Evolutionary conservation across 352 stramenopile species (phyloP), one percentile per base, ranked within the genome.

Genomic region (Pythium dissotocum): DNA sequence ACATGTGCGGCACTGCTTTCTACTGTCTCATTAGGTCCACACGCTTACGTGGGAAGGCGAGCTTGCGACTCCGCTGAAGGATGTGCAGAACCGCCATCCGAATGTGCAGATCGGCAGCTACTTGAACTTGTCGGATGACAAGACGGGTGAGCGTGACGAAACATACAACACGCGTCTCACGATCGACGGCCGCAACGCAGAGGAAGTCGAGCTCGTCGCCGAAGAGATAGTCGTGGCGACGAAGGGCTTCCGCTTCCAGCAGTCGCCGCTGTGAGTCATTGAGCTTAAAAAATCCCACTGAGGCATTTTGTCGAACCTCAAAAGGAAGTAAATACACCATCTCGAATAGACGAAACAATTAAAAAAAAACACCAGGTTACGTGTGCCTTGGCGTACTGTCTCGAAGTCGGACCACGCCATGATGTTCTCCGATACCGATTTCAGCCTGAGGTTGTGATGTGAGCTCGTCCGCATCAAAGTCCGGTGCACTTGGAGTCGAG

Each of bases 91-190:
- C 33, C 69, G 75, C 26, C 77, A 91, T 65, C 82, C 86, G 24
- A 70, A 74, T 36, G 80, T 94, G 60, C 71, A 78, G 1, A 94
- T 96, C 42, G 88, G 88, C n/a, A 94, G 88, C 76, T 96, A 94
- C 70, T 66, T 95, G 51, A 96, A 95, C 67, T 67, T 93, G 35
- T 82, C 84, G n/a, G 76, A 76, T 10, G 75, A 91, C 51, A 81
- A 90, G 33, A 85, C 71, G 0, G 79, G 80, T 13, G 69, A 79
- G 26, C 72, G 71, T 16, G 86, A 94, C 56, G 69, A 73, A 26
- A 83, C 75, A 16, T 91, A 88, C 58, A 93, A 88, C 61, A 91
- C 83, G 51, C 75, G 77, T 4, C 75, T 93, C 44, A 90, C 85
- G 4, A 77, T 93, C 59, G 83, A 91, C 67, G 82, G 80, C 16